Evolutionary conservation across 495 filamentous ascomycete species (phyloP), one percentile per base, ranked within the genome.

Genomic region (Stereocaulon alpinum): DNA sequence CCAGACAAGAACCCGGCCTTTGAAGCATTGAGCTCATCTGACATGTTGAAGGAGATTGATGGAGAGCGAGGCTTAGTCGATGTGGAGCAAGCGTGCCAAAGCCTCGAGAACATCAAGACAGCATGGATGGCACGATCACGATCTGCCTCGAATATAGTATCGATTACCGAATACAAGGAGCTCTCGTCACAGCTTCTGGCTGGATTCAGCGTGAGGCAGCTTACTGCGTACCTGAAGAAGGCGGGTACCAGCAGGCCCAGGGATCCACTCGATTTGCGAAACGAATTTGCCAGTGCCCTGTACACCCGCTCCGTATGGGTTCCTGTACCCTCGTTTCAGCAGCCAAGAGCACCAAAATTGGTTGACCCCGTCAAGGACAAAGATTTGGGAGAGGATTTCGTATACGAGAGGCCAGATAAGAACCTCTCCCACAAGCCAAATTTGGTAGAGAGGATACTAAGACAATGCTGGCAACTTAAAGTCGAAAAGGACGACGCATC

Each of bases 381-480:
- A 40, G 41, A 51, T 10, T 40, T 18, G 17, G 24, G 12, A 6
- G 34, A 55, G 50, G 32, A 32, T 2, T 32, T 48, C 22, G 17
- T 34, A 11, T 44, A 6, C 40, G 48, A 49, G 7, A 58, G 40
- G 5, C 40, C 52, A 50, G 20, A 54, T 22, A 54, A 51, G 7
- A 66, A 56, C 14, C 50, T 68, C 22, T 71, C 62, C 48, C 62
- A 63, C 10, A 79, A 78, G 50, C 17, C 70, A 0, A 43, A 67
- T 1, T 53, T 77, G 12, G 68, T 70, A 40, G 70, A 76, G 42
- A 68, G 48, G 20, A 73, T 80, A 34, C 64, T 78, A 50, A 68
- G 73, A 14, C 70, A 74, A 20, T 72, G 68, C 56, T 80, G 77
- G 77, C 58, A 74, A 24, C 55, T 80, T 32, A 70, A 63, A 9